phyloP scores from a whole-genome alignment of 225 moss, liverwort and hornwort genomes.

The Takakia lepidozioides region DNA sequence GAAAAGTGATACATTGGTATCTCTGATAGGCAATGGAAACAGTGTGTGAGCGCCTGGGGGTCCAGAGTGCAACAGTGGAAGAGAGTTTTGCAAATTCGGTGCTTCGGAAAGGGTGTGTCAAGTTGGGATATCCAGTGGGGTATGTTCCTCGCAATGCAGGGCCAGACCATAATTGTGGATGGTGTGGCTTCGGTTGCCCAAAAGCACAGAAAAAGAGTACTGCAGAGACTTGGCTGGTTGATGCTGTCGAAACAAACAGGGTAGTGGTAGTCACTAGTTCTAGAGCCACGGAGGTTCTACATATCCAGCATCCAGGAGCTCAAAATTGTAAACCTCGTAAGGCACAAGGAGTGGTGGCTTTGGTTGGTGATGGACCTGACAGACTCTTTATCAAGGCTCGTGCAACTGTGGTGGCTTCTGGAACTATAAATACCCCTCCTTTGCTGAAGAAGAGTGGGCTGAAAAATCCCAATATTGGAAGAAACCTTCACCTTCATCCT shows the following conservation, averaged over 20 bases:
- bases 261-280: slow-evolving; percentile 53
- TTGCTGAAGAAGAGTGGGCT: slow-evolving; percentile 65
- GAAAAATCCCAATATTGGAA: slow-evolving; percentile 58
- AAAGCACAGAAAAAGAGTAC: slow-evolving; percentile 47
- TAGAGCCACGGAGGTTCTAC: slow-evolving; percentile 37
- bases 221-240: slow-evolving; percentile 55
- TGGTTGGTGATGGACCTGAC: slow-evolving; percentile 9
- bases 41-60: slow-evolving; percentile 50
- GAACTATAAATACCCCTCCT: slow-evolving; percentile 65
- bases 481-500: slow-evolving; percentile 63
- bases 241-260: slow-evolving; percentile 46
- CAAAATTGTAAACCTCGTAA: slow-evolving; percentile 20
- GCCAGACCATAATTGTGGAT: slow-evolving; percentile 61
- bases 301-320: slow-evolving; percentile 11
- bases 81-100: slow-evolving; percentile 61
- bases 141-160: slow-evolving; percentile 36
- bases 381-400: slow-evolving; percentile 53
- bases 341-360: slow-evolving; percentile 57
- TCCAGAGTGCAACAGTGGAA: slow-evolving; percentile 9
- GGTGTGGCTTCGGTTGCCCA: slow-evolving; percentile 64
- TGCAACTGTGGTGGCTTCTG: slow-evolving; percentile 61
- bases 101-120: slow-evolving; percentile 48
- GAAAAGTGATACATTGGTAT: no score
- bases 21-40: slow-evolving; percentile 55
- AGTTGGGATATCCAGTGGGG: slow-evolving; percentile 33